Evolutionary conservation across 2,329 filamentous ascomycete genomes (phyloP), one percentile per base, ranked within the genome.

Genomic region (Paecilomyces variotii): DNA sequence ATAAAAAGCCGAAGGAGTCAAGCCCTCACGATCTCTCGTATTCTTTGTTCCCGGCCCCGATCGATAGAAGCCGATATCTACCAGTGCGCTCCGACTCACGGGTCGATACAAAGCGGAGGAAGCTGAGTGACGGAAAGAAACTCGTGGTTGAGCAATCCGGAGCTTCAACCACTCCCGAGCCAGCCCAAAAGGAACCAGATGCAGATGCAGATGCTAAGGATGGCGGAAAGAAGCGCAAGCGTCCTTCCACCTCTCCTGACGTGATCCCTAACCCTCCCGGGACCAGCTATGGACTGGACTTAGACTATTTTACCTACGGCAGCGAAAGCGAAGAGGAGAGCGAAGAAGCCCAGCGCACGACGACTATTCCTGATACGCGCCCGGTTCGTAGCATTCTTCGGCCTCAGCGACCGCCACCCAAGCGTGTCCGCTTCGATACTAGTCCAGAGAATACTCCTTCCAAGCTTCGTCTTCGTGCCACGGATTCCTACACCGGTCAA

Each of bases 231-330:
- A 77, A 77, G 65, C 74, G 75, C 58, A 76, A 75, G 61, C 70
- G 74, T 24, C 54, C 45, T 10, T 65, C 67, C n/a, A 68, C 68
- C 4, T 73, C 73, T 35, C 75, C 74, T 19, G 71, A 76, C 49
- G 60, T 68, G 12, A 78, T 78, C 54, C 76, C 75, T 3, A 76
- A 77, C 57, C 76, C 76, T 7, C 59, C 64, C 12, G 74, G 72
- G 10, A 66, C 62, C 30, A 76, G 75, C 55, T 78, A 76, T 65
- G 75, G 76, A 10, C 62, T 78, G 64, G 65, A 76, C 55, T 60
- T 70, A 27, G 67, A 71, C 19, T 78, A 75, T 55, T 76, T 76
- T 60, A 65, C 58, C 45, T 70, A 72, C 56, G 67, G 65, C 52
- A 69, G 66, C 34, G 69, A 71, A 19, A 67, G 67, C 24, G 73